Base-by-base conservation (phyloP, 2,329 filamentous ascomycete species). In the Fusarium foetens region DNA sequence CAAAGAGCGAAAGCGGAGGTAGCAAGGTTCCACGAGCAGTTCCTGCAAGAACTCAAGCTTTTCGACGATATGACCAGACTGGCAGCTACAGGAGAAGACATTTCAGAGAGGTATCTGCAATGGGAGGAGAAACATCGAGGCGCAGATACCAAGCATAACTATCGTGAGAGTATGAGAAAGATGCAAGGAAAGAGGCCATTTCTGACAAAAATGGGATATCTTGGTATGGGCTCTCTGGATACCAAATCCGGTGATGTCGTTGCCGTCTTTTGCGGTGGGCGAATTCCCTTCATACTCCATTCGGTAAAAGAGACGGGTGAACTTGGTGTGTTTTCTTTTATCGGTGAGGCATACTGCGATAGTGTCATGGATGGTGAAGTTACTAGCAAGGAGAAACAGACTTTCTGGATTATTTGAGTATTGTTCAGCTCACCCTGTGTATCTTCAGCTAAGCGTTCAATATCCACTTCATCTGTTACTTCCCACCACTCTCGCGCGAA, bases 301-400 rank as follows among this genome's bases (percentile, higher is more conserved):
- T 31, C 43, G 4, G 3, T 13, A 1, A 16, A 31, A 4, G 8
- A 38, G 13, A 6, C 10, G 10, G 19, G 9, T 1, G 23, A 16
- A 2, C 4, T 13, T 23, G 1, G 4, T 0, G 4, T 2, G 11
- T 63, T 33, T 5, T 25, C 21, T 1, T 52, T 16, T 19, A 2
- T 62, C 0, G 61, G 55, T 1, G 61, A 63, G 19, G 57, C 38
- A 6, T 63, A 62, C 5, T 63, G 61, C 11, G 17, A 63, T 8
- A 33, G 61, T 10, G 5, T 52, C 1, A 63, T 63, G 45, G 57
- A 63, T n/a, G 61, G 61, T 0, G 33, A 62, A 39, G 14, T 10
- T 0, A 10, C 27, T 1, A 1, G 9, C 1, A 42, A 21, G 1
- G 7, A 38, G 5, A 31, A 43, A 25, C 19, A 45, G 17, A 33